phyloP scores from a whole-genome alignment of 2,329 filamentous ascomycete species.

The Trichoderma koningiopsis region DNA sequence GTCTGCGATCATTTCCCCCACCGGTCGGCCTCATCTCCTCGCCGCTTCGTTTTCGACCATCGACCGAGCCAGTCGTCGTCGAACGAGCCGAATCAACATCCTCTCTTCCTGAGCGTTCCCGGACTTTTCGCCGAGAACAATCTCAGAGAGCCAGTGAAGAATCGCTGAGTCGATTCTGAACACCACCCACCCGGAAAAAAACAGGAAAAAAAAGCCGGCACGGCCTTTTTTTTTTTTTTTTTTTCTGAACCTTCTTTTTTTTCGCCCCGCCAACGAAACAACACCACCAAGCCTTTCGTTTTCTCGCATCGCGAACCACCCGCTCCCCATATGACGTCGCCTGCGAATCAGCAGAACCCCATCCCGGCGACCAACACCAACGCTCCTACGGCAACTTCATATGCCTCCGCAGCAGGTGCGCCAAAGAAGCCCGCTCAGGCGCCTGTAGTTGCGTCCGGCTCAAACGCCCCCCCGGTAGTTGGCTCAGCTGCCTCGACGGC shows the following conservation, averaged over 20 bases:
- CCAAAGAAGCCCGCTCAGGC: slow-evolving; percentile 64
- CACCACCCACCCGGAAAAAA: neutral
- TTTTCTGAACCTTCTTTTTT: slow-evolving; percentile 30
- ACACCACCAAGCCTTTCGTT: slow-evolving; percentile 17
- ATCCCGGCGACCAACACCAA: slow-evolving; percentile 60
- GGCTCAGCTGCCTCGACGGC: slow-evolving; percentile 53
- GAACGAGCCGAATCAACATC: slow-evolving; percentile 10
- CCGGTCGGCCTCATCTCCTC: slow-evolving; percentile 29
- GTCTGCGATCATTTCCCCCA: slow-evolving; percentile 29
- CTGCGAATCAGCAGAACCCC: slow-evolving; percentile 56
- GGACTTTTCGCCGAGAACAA: neutral
- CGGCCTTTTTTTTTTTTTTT: slow-evolving; percentile 27
- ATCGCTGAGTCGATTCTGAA: slow-evolving; percentile 17
- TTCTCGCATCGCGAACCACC: slow-evolving; percentile 36
- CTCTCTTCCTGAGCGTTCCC: neutral
- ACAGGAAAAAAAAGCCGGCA: neutral
- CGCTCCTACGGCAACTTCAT: slow-evolving; percentile 61
- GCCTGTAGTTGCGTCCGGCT: slow-evolving; percentile 62
- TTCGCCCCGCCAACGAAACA: slow-evolving; percentile 27
- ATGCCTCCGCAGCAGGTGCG: slow-evolving; percentile 68
- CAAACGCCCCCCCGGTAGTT: slow-evolving; percentile 56
- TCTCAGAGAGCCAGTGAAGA: slow-evolving; percentile 9
- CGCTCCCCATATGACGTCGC: slow-evolving; percentile 60
- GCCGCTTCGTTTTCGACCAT: slow-evolving; percentile 22
- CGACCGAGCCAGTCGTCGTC: neutral